Evolutionary conservation across 1,284 basidiomycete species (phyloP), one percentile per base, ranked within the genome.

Genomic region (Ustilago hordei): DNA sequence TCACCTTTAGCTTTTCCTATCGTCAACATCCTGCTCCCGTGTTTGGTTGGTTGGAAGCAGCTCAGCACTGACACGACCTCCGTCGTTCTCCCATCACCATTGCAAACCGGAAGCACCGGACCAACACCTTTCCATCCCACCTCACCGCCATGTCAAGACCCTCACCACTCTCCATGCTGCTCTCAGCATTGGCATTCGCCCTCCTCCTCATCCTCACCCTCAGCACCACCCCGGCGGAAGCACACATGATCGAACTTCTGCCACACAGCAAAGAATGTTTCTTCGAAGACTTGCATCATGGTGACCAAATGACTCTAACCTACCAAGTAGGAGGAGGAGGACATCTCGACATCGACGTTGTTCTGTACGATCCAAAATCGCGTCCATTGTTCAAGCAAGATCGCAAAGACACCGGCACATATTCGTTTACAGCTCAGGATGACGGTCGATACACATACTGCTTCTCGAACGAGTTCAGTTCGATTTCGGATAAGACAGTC

Each of bases 221-320:
- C 7, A 19, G 38, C 12, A 3, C 12, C 43, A 31, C 38, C 12
- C 50, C 53, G 17, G 61, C 69, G 0, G 12, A 13, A 1, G 77
- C 80, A 28, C 84, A 90, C 81, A 87, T 88, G 81, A 88, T 90
- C 84, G 89, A 89, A 61, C 85, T 90, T n/a, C 87, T 89, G 19
- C 92, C 95, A 28, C 91, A 92, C 41, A 90, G 91, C 83, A 95
- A 94, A 86, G 95, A 98, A 83, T 99, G 96, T 88, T 99, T 96
- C 90, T 98, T 97, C 86, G 97, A 99, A 88, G 94, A 96, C 87
- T 90, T 99, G 36, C 95, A 98, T 85, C 89, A 91, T 69, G 92
- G 95, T 86, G 96, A 99, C 35, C 85, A 98, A 94, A 99, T 99
- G 96, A 98, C 97, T 35, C 93, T 99, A 61, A 98, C 96, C 53